Percentiles rank a stretch among this genome's conserved stretches.
Conservation (phyloP, 495 filamentous ascomycete genomes). For the Cryomyces minteri region DNA sequence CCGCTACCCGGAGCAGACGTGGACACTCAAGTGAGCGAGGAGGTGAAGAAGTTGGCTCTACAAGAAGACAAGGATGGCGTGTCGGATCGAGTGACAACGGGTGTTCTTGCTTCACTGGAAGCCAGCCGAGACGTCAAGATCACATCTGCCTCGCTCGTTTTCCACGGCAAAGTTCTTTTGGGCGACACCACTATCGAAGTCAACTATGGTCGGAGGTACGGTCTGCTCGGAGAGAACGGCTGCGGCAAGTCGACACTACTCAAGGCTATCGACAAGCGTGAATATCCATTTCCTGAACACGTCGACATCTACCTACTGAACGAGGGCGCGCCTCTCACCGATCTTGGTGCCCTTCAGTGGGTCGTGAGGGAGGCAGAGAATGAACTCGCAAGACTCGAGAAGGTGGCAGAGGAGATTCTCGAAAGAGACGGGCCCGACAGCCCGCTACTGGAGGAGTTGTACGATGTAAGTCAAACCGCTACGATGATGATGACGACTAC, state of each 20-base stretch:
- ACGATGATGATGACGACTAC: not conserved
- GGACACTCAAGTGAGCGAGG: constrained; percentile 53
- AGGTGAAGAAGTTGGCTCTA: constrained; percentile 60
- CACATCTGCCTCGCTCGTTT: constrained; percentile 79
- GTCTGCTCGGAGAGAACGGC: constrained; percentile 93
- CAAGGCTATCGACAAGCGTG: constrained; percentile 82
- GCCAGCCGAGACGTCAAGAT: constrained; percentile 90
- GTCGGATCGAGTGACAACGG: constrained; percentile 95
- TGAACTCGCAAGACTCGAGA: constrained; percentile 79
- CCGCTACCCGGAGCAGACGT: constrained; percentile 32
- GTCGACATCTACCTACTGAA: constrained; percentile 98
- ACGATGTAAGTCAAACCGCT: constrained; percentile 50
- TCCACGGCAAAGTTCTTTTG: constrained; percentile 94
- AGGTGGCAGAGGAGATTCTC: constrained; percentile 71
- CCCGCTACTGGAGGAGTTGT: constrained; percentile 82
- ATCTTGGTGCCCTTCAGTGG: constrained; percentile 88
- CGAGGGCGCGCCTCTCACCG: constrained; percentile 82
- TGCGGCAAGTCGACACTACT: constrained; percentile 96
- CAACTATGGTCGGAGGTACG: constrained; percentile 83
- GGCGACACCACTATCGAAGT: constrained; percentile 85
- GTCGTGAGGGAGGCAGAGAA: constrained; percentile 90
- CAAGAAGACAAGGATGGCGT: constrained; percentile 94
- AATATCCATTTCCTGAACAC: constrained; percentile 91
- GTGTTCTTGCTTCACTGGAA: constrained; percentile 73
- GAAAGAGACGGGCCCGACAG: constrained; percentile 84